Evolutionary conservation across 306 rosid genomes (phyloP).

Genomic region (Malus fusca): DNA sequence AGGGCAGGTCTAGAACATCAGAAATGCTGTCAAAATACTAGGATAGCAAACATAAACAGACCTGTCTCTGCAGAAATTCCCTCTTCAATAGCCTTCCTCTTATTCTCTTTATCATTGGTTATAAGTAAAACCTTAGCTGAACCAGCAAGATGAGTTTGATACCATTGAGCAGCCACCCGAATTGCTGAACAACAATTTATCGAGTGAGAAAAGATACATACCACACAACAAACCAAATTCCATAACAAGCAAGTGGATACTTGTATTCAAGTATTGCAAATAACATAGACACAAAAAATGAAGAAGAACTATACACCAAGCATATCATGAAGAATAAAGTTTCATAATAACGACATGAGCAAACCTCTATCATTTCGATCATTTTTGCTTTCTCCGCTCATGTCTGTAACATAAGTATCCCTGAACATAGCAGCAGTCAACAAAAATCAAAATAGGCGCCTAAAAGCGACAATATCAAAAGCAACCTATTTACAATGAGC

Average conservation of each 20-base stretch:
- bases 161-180: slow-evolving; percentile 93
- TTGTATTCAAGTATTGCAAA: not conserved
- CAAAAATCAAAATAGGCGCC: not conserved
- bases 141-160: slow-evolving; percentile 84
- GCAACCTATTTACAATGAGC: not conserved
- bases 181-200: slow-evolving; percentile 58
- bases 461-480: not conserved
- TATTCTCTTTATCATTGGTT: slow-evolving; percentile 90
- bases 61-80: slow-evolving; percentile 93
- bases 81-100: slow-evolving; percentile 79
- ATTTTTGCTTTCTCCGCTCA: slow-evolving; percentile 87
- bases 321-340: not conserved
- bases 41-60: slow-evolving; percentile 13
- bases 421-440: slow-evolving; percentile 23
- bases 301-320: not conserved
- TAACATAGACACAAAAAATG: not conserved
- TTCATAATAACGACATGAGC: slow-evolving; percentile 12
- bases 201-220: slow-evolving; percentile 13
- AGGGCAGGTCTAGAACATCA: not conserved
- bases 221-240: not conserved
- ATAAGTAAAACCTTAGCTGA: slow-evolving; percentile 64
- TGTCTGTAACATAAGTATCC: slow-evolving; percentile 83
- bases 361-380: slow-evolving; percentile 96
- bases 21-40: not conserved
- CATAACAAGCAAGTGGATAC: not conserved